Evolutionary conservation across 805 yeast species (phyloP), one percentile per base, ranked within the genome.

Genomic region (Martiniozyma abietophila): DNA sequence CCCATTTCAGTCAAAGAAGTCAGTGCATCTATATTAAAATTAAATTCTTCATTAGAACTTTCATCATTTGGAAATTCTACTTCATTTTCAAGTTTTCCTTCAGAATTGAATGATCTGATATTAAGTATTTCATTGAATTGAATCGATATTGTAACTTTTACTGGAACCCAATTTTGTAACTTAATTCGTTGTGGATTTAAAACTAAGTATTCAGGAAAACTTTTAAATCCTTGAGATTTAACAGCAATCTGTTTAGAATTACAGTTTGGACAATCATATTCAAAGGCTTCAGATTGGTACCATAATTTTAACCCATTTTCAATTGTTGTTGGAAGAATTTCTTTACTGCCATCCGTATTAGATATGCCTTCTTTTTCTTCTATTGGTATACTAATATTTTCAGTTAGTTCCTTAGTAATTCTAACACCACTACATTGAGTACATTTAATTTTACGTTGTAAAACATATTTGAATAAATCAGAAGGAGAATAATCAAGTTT

Each of bases 151-250:
- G 76, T 80, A 1, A 82, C 66, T 53, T 92, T 92, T 0, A 73
- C 64, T 0, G 97, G 96, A 2, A 76, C 80, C 97, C 96, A 92
- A 49, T 85, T 84, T 28, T 77, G 81, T 24, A 94, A 59, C 42
- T 79, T 76, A 36, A 89, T 84, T 49, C 97, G 67, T 41, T 84
- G 79, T 3, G 85, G 82, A 41, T 77, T 78, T 1, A 84, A 62
- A 4, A 83, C 70, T 19, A 92, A 61, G 8, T 70, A 67, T n/a
- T 74, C 61, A 0, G 98, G 98, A 44, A 62, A 77, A 0, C 83
- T 63, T 39, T 62, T 64, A 45, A 86, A 70, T 2, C 70, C 69
- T 18, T 62, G 57, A 3, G 60, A 49, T 35, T 70, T 70, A 0
- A 61, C 57, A 1, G 70, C 67, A 1, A 45, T 41, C 6, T 55